These are phyloP conservation scores for Tolypocladium cylindrosporum DNA, from an alignment of 2,329 filamentous ascomycete genomes.

Conservation along the genomic window DNA sequence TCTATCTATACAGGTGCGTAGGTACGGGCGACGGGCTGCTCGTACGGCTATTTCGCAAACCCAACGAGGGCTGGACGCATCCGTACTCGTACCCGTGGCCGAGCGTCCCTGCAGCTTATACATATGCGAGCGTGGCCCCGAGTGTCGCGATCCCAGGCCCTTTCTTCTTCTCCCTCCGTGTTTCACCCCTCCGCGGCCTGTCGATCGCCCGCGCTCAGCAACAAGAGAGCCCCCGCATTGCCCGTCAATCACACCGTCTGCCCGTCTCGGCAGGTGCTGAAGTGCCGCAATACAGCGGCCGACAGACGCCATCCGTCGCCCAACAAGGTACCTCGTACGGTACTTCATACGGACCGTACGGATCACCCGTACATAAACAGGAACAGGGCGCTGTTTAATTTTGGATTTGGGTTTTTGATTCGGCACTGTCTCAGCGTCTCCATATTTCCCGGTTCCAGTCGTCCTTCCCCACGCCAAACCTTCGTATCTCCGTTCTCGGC, in stretches of 20 bases:
- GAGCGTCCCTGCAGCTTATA: not conserved
- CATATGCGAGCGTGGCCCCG: not conserved
- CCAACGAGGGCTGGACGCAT: too few relatives aligned
- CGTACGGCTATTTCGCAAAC: not conserved
- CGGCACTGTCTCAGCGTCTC: not conserved
- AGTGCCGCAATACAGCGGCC: not conserved
- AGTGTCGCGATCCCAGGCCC: not conserved
- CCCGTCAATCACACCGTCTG: slow-evolving; percentile 1
- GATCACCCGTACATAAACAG: not conserved
- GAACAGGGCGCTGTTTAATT: not conserved
- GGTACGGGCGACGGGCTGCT: not conserved
- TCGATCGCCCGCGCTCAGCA: not conserved
- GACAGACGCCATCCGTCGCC: not conserved
- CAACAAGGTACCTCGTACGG: not conserved
- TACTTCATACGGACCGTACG: too few relatives aligned
- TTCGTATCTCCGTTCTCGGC: slow-evolving; percentile 8
- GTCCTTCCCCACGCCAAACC: not conserved
- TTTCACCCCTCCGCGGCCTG: not conserved
- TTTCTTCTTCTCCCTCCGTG: not conserved
- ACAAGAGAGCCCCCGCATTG: slow-evolving; percentile 1
- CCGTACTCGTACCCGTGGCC: too few relatives aligned
- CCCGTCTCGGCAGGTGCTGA: not conserved
- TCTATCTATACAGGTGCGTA: not conserved
- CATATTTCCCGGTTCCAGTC: slow-evolving; percentile 5
- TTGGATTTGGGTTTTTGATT: not conserved